Conservation (phyloP, 257 asterid genomes). For the Echites panduratus region DNA sequence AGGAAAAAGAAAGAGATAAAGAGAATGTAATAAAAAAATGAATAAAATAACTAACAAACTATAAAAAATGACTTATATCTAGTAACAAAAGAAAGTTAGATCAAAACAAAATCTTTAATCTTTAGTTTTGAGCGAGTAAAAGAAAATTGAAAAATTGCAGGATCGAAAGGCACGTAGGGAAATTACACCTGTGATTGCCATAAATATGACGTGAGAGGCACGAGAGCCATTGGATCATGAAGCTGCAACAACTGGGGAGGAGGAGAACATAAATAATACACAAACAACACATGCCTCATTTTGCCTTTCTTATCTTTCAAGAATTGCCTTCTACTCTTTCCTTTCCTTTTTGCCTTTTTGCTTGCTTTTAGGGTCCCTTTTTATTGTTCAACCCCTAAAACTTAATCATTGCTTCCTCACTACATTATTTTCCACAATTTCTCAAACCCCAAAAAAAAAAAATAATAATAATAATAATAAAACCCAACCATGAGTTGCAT, state of each 20-base stretch:
- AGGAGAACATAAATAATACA: background rate
- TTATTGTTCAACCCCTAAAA: background rate
- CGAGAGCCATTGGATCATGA: slow-evolving; percentile 18
- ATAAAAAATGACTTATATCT: too few relatives aligned
- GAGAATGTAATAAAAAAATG: too few relatives aligned
- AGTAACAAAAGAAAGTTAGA: too few relatives aligned
- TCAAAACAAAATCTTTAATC: too few relatives aligned
- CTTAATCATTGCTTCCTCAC: background rate
- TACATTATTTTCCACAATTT: background rate
- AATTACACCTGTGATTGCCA: background rate
- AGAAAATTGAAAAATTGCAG: background rate
- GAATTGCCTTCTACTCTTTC: slow-evolving; percentile 19
- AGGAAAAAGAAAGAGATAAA: too few relatives aligned
- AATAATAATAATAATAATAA: too few relatives aligned
- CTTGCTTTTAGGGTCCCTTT: background rate
- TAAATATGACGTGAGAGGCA: slow-evolving; percentile 16
- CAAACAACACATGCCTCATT: background rate
- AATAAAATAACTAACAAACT: too few relatives aligned
- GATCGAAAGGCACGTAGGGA: slow-evolving; percentile 10
- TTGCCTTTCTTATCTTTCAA: background rate
- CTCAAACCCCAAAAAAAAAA: background rate
- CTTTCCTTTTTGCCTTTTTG: background rate
- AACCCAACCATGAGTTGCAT: background rate
- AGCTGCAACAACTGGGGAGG: slow-evolving; percentile 4
- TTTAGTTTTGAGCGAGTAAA: too few relatives aligned